These are phyloP conservation scores for Chaetomium sp. DNA, from an alignment of 2,329 filamentous ascomycete genomes.

Conservation along the genomic window DNA sequence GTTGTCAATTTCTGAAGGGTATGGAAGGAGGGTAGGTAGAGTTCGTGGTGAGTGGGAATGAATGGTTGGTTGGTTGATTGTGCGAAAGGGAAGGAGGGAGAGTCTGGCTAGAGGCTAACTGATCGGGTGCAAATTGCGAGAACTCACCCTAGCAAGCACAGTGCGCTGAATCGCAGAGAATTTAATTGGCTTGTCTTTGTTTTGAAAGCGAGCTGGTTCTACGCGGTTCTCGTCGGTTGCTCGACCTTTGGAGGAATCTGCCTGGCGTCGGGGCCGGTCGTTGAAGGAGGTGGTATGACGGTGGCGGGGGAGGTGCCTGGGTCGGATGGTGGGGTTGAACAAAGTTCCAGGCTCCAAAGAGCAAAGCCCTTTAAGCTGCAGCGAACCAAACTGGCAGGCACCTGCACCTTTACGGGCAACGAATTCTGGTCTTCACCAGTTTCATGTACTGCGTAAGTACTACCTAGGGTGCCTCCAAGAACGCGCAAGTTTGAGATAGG, in stretches of 20 bases:
- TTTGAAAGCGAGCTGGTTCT: neutral
- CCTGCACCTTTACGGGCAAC: neutral
- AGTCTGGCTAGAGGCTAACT: neutral
- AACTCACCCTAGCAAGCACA: conserved; percentile 3
- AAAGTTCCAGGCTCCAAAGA: neutral
- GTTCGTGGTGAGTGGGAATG: no score
- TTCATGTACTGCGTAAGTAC: no score
- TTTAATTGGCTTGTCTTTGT: neutral
- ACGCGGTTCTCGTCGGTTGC: neutral
- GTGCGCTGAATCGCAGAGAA: neutral
- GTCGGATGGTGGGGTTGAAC: conserved; percentile 18
- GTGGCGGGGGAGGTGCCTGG: conserved; percentile 11
- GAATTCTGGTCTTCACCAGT: neutral
- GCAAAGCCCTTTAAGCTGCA: neutral
- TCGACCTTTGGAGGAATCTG: neutral
- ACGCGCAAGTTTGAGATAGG: neutral
- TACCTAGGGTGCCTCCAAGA: neutral
- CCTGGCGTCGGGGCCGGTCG: neutral
- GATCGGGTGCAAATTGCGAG: neutral
- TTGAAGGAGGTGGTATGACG: conserved; percentile 14
- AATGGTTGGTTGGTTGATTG: neutral
- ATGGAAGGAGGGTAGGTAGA: neutral
- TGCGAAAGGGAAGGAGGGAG: neutral
- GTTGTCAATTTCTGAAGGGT: neutral
- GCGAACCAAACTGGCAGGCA: neutral